Evolutionary conservation across 2,329 filamentous ascomycete genomes (phyloP).

Genomic region (Rutstroemia sp.): DNA sequence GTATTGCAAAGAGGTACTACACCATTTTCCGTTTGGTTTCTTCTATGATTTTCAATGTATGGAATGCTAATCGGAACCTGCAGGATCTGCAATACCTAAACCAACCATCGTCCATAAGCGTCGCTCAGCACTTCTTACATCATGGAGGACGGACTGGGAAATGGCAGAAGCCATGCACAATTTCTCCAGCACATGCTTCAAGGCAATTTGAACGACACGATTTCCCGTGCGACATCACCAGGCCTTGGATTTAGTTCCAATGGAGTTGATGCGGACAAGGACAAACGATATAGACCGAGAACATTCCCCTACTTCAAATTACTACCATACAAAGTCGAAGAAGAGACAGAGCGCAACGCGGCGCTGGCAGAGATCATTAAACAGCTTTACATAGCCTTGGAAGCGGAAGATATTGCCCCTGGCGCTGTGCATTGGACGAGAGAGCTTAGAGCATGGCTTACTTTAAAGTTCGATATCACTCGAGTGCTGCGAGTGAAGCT

Average conservation of each 20-base stretch:
- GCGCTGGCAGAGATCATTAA: constrained; percentile 84
- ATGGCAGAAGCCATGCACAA: constrained; percentile 25
- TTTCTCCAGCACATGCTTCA: constrained; percentile 22
- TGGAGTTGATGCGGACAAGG: constrained; percentile 43
- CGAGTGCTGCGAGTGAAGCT: constrained; percentile 75
- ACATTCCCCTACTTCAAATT: constrained; percentile 91
- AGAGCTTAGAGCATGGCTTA: constrained; percentile 91
- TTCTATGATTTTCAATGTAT: background rate
- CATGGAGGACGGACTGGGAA: constrained; percentile 27
- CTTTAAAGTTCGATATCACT: constrained; percentile 94
- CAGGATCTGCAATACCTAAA: background rate
- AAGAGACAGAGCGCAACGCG: constrained; percentile 66
- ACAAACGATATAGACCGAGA: constrained; percentile 67
- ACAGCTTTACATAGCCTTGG: constrained; percentile 85
- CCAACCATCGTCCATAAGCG: constrained; percentile 2
- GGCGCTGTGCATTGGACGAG: constrained; percentile 96
- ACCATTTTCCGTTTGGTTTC: background rate
- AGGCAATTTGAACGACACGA: constrained; percentile 48
- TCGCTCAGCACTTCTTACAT: background rate
- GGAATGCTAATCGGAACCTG: no score
- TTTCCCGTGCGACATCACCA: constrained; percentile 81
- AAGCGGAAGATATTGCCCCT: constrained; percentile 87
- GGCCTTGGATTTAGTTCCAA: constrained; percentile 50
- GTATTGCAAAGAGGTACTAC: constrained; percentile 4
- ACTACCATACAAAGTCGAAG: constrained; percentile 83